phyloP scores from a whole-genome alignment of 768 basidiomycete genomes.

The Ephemerocybe angulata region DNA sequence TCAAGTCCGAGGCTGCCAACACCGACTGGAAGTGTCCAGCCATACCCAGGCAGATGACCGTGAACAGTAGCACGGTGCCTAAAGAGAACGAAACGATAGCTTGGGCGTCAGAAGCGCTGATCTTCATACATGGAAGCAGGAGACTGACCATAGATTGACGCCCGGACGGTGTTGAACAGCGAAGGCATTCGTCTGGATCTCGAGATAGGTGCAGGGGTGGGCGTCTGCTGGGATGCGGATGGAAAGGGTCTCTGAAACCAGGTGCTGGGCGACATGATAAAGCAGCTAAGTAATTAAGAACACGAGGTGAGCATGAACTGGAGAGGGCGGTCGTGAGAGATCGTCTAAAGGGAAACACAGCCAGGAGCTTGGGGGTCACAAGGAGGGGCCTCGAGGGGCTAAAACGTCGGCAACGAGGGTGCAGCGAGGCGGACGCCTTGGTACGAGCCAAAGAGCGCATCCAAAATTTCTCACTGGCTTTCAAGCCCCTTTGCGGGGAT shows the following conservation, averaged over 20 bases:
- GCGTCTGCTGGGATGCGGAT: conserved; percentile 20
- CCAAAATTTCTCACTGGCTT: conserved; percentile 19
- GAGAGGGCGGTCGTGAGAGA: conserved; percentile 18
- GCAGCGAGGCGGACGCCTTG: conserved; percentile 15
- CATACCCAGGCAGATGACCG: conserved; percentile 74
- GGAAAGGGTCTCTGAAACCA: conserved; percentile 14
- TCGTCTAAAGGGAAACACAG: too few species aligned
- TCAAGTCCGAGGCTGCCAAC: conserved; percentile 73
- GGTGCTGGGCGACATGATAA: conserved; percentile 41
- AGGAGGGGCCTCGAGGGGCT: conserved; percentile 2
- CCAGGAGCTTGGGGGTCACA: not conserved
- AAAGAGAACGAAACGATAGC: not conserved
- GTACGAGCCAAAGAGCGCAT: conserved; percentile 18
- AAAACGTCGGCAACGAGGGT: conserved; percentile 7
- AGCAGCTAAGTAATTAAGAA: conserved; percentile 28
- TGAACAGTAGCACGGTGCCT: conserved; percentile 72
- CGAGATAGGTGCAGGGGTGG: conserved; percentile 21
- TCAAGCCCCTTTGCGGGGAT: conserved; percentile 15
- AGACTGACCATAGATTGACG: conserved; percentile 61
- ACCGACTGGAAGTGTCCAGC: conserved; percentile 74
- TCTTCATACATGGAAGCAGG: not conserved
- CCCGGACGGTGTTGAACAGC: conserved; percentile 66
- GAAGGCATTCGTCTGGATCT: conserved; percentile 56
- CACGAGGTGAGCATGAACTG: conserved; percentile 49
- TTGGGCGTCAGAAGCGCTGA: not conserved